phyloP scores from a whole-genome alignment of 352 stramenopile species.

The Pythium phragmiticola region DNA sequence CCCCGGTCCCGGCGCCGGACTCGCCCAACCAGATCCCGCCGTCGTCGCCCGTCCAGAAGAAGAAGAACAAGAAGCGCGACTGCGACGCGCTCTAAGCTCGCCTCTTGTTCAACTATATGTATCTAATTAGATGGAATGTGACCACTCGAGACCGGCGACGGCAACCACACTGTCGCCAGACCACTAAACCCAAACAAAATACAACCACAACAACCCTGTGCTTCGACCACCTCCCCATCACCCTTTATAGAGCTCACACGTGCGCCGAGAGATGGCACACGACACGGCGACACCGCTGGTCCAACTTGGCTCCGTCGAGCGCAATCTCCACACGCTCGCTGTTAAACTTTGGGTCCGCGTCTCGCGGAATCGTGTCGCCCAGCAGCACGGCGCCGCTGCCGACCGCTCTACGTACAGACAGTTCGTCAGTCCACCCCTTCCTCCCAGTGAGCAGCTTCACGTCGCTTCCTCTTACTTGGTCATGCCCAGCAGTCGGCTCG shows the following conservation, averaged over 20 bases:
- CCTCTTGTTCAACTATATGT: background rate
- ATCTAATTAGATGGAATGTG: conserved; percentile 10
- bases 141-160: background rate
- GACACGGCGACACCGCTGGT: background rate
- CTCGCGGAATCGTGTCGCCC: background rate
- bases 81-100: conserved; percentile 29
- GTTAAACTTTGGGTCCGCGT: background rate
- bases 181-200: background rate
- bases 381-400: background rate
- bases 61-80: conserved; percentile 20
- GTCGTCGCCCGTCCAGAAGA: conserved; percentile 1
- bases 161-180: background rate
- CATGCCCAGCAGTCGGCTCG: conserved; percentile 11
- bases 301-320: background rate
- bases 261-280: conserved; percentile 2
- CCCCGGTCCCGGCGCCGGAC: background rate
- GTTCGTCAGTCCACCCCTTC: no score
- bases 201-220: background rate
- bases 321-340: background rate
- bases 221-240: no score
- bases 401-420: background rate
- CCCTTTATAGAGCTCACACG: background rate
- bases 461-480: conserved; percentile 1
- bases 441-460: no score
- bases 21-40: conserved; percentile 17